Percentiles rank a stretch among this genome's conserved stretches.
These are phyloP conservation scores for Aureobasidium sp. DNA, from an alignment of 2,329 filamentous ascomycete species.

Conservation along the genomic window DNA sequence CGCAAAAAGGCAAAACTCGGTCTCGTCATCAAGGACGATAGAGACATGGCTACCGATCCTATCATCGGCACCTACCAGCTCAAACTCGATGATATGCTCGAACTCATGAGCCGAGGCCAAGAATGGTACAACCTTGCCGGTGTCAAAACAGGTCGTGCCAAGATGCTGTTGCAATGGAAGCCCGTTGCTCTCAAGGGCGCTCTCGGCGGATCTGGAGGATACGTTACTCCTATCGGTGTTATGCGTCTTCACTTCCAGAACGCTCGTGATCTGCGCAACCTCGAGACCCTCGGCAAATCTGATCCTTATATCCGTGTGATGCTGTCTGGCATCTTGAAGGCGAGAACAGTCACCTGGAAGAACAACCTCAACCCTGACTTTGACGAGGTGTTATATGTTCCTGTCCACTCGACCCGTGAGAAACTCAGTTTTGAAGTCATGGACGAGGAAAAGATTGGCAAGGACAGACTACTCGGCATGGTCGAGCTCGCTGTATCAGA, in stretches of 20 bases:
- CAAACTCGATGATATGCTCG: constrained; percentile 87
- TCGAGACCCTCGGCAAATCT: constrained; percentile 93
- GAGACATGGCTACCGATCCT: constrained; percentile 75
- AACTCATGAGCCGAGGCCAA: constrained; percentile 83
- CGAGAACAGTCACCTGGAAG: constrained; percentile 86
- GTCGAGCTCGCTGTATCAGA: constrained; percentile 71
- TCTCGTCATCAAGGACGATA: constrained; percentile 90
- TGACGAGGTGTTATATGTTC: constrained; percentile 92
- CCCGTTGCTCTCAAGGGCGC: constrained; percentile 81
- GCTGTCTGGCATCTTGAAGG: constrained; percentile 84
- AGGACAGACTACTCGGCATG: constrained; percentile 79
- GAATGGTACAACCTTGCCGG: constrained; percentile 92
- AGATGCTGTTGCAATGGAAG: constrained; percentile 91
- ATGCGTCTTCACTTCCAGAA: constrained; percentile 88
- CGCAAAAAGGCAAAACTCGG: constrained; percentile 84
- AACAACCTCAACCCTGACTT: constrained; percentile 94
- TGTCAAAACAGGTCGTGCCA: constrained; percentile 74
- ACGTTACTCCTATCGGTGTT: constrained; percentile 88
- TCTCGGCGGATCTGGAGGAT: constrained; percentile 72
- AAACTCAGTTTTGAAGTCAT: constrained; percentile 87
- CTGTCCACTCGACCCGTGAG: constrained; percentile 77
- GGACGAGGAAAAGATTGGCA: constrained; percentile 89
- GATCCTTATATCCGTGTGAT: constrained; percentile 88
- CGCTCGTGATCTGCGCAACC: constrained; percentile 76
- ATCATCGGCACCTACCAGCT: constrained; percentile 90